Conservation (phyloP, 1,139 yeast species). For the Suhomyces maxii region DNA sequence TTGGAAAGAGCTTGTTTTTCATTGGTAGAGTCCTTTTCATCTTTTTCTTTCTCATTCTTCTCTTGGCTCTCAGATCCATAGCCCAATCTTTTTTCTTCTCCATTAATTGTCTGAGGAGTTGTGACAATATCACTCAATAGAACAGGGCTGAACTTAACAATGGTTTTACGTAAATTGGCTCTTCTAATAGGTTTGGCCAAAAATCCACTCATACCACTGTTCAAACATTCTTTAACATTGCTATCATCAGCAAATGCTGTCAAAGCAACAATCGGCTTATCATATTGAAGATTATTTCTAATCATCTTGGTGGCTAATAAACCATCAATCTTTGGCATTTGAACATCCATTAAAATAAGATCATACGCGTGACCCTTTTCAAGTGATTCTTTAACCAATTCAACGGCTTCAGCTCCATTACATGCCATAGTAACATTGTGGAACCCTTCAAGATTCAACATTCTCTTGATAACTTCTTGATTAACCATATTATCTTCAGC, state of each 20-base stretch:
- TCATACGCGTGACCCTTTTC: constrained; percentile 44
- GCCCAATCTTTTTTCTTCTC: constrained; percentile 18
- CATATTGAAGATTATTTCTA: constrained; percentile 61
- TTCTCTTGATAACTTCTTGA: constrained; percentile 84
- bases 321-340: constrained; percentile 94
- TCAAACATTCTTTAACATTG: constrained; percentile 73
- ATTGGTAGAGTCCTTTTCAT: background rate
- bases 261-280: constrained; percentile 82
- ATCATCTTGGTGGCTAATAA: constrained; percentile 75
- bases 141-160: constrained; percentile 45
- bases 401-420: constrained; percentile 89
- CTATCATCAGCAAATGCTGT: constrained; percentile 94
- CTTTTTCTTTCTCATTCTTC: background rate
- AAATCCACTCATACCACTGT: constrained; percentile 86
- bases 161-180: constrained; percentile 56
- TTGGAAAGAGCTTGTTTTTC: no score
- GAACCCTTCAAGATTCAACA: constrained; percentile 81
- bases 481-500: constrained; percentile 94
- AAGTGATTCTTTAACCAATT: constrained; percentile 54
- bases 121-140: constrained; percentile 26
- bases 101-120: constrained; percentile 24
- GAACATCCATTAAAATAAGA: constrained; percentile 91
- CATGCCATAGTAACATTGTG: constrained; percentile 70
- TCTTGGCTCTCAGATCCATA: constrained; percentile 1
- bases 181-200: constrained; percentile 85